Base-by-base conservation (phyloP, 345 rosid species). In the Arabis hirsuta region DNA sequence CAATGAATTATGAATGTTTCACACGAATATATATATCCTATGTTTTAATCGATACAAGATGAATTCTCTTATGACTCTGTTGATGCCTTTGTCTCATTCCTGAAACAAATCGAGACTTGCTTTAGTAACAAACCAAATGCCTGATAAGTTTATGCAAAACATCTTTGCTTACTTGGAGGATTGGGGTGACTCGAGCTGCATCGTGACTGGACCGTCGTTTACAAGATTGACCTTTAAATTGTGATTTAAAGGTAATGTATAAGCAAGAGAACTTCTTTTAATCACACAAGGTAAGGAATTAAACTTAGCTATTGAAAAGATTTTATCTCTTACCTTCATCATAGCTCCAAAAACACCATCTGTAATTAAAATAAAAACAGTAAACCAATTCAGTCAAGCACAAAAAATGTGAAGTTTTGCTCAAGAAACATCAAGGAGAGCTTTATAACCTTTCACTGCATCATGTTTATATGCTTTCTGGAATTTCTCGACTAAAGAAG, bases 171-270 rank as follows among this genome's bases (percentile, higher is more conserved):
- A 90, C 97, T 80, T 86, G 46, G 89, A 79, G n/a, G 89, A 53
- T 76, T 82, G 88, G 1, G 78, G 55, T 48, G 97, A 91, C 11
- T 94, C 95, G 1, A 89, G 83, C 75, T 91, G 98, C 95, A 94
- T 86, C 2, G 97, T 94, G 12, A 89, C 95, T 31, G 96, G 98
- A 31, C 98, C 98, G 51, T 91, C 97, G 47, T 94, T 94, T 41
- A 82, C 89, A 57, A 89, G 78, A 81, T 78, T 91, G 53, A 94
- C 96, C 96, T 92, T 72, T 69, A 55, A 27, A 27, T 27, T 4
- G 4, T 22, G 24, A 22, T 22, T 22, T 22, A 22, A 22, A 22
- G 24, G 24, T 22, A 22, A 22, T 22, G 61, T 31, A 53, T 52
- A 52, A 66, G 47, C 61, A 51, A 50, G 19, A 10, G 16, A 55